These are phyloP conservation scores for Trichophyton schoenleinii DNA, from an alignment of 2,329 filamentous ascomycete genomes.

Conservation along the genomic window DNA sequence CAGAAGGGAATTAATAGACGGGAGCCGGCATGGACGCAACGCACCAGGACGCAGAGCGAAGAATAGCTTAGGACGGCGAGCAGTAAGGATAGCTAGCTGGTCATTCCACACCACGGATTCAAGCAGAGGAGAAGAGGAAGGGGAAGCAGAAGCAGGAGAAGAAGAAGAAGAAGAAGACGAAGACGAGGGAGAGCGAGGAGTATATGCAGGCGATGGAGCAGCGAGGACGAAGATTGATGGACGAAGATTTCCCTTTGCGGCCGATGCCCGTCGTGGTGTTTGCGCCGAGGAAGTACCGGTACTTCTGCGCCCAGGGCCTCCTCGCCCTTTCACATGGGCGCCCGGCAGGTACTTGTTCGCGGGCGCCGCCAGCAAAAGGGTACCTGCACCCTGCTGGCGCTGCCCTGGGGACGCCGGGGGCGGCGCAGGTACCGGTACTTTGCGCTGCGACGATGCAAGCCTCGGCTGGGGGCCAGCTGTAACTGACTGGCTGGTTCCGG, in stretches of 20 bases:
- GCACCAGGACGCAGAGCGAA: not conserved
- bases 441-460: not conserved
- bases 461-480: not conserved
- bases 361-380: not conserved
- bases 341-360: not conserved
- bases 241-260: conserved; percentile 1
- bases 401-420: not conserved
- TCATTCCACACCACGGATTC: too few species aligned
- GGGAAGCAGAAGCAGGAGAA: not conserved
- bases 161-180: not conserved
- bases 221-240: not conserved
- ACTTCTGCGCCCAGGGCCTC: not conserved
- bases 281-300: not conserved
- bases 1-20: not conserved
- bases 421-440: not conserved
- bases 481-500: too few species aligned
- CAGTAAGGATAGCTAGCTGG: not conserved
- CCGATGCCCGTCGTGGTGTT: not conserved
- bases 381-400: not conserved
- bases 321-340: not conserved
- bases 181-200: not conserved
- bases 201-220: not conserved
- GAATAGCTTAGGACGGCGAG: not conserved
- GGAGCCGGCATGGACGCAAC: not conserved
- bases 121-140: not conserved